A percentile compares a stretch with the other conserved stretches of the same genome.
These are phyloP conservation scores for Pythium utonaiense DNA, from an alignment of 352 stramenopile genomes.

Conservation along the genomic window DNA sequence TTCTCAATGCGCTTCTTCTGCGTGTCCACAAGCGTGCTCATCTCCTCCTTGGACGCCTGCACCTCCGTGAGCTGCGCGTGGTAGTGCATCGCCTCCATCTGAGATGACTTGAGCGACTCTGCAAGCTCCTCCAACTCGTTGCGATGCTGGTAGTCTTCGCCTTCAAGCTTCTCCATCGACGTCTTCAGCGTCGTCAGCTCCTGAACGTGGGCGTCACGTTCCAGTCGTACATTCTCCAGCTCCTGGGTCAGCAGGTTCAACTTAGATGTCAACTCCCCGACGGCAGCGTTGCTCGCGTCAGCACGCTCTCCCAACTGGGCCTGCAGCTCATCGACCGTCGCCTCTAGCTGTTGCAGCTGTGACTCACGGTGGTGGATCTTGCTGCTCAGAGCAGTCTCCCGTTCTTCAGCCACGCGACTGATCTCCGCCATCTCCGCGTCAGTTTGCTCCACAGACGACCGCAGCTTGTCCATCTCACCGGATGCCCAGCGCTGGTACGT, in stretches of 20 bases:
- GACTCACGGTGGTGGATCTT: constrained; percentile 31
- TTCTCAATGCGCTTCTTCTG: constrained; percentile 71
- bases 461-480: constrained; percentile 47
- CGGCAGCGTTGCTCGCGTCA: neutral
- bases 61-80: constrained; percentile 42
- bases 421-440: constrained; percentile 38
- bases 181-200: constrained; percentile 36
- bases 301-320: constrained; percentile 13
- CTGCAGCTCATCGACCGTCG: constrained; percentile 12
- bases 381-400: constrained; percentile 27
- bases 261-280: constrained; percentile 26
- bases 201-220: constrained; percentile 11
- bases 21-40: constrained; percentile 43
- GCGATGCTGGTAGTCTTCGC: constrained; percentile 40
- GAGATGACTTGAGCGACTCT: constrained; percentile 48
- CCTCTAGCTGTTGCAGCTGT: constrained; percentile 23
- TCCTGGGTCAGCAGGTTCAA: constrained; percentile 23
- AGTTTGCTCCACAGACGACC: constrained; percentile 31
- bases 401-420: constrained; percentile 19
- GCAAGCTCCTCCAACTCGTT: constrained; percentile 47
- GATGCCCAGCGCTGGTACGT: constrained; percentile 48
- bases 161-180: constrained; percentile 49
- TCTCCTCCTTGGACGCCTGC: constrained; percentile 38
- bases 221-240: constrained; percentile 16
- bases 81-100: constrained; percentile 52